These are phyloP conservation scores for Arthrobotrys sphaeroides DNA, from an alignment of 2,329 filamentous ascomycete genomes.

Conservation along the genomic window DNA sequence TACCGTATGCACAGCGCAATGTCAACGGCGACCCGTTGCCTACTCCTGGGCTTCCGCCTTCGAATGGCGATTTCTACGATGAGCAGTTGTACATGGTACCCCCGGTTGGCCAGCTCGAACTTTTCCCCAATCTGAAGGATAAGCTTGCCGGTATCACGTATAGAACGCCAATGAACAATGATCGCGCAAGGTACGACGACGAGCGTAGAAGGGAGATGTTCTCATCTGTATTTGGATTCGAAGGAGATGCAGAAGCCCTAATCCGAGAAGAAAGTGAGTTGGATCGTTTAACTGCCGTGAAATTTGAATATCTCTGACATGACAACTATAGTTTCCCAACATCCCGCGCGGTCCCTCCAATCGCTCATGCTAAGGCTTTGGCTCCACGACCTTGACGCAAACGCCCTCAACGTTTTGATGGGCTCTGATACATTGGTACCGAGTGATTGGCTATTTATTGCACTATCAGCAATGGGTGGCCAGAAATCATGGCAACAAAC, in stretches of 20 bases:
- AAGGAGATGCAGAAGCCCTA: constrained; percentile 80
- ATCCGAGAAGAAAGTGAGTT: constrained; percentile 79
- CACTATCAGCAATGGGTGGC: constrained; percentile 84
- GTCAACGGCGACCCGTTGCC: constrained; percentile 49
- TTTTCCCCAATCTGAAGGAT: constrained; percentile 67
- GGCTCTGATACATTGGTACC: constrained; percentile 86
- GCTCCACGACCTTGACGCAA: constrained; percentile 84
- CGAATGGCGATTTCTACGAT: constrained; percentile 52
- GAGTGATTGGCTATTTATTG: constrained; percentile 96
- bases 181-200: constrained; percentile 63
- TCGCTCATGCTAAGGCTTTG: constrained; percentile 88
- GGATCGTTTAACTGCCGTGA: not conserved
- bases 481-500: constrained; percentile 85
- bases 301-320: not conserved
- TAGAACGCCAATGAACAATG: constrained; percentile 59
- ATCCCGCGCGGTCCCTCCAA: constrained; percentile 61
- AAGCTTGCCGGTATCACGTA: constrained; percentile 57
- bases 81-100: constrained; percentile 49
- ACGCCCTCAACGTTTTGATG: constrained; percentile 79
- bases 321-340: constrained; percentile 35
- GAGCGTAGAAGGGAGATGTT: constrained; percentile 91
- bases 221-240: constrained; percentile 93
- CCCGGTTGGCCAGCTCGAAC: constrained; percentile 53
- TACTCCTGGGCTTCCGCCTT: constrained; percentile 33
- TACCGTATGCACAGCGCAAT: constrained; percentile 47